phyloP scores from a whole-genome alignment of 2,329 filamentous ascomycete species.

The Arthroderma uncinatum region DNA sequence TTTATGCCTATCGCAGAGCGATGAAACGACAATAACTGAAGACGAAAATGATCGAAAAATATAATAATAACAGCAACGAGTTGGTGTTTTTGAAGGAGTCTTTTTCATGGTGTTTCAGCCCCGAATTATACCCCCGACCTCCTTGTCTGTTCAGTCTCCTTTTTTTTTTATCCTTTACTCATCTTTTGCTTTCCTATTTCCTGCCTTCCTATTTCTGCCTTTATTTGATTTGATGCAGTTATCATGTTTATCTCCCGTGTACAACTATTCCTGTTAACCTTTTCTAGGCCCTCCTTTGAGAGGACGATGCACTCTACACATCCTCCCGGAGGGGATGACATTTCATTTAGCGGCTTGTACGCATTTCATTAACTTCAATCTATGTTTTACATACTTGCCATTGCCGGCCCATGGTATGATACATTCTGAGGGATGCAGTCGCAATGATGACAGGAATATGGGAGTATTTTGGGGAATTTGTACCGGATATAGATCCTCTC shows the following conservation, averaged over 20 bases:
- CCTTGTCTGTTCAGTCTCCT: background rate
- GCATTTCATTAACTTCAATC: background rate
- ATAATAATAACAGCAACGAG: background rate
- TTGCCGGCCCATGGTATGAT: background rate
- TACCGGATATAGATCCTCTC: background rate
- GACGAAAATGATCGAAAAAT: background rate
- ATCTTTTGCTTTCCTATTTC: background rate
- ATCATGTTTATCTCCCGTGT: background rate
- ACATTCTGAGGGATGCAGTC: background rate
- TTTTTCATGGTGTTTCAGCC: background rate
- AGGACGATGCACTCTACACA: background rate
- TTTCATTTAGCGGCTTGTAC: background rate
- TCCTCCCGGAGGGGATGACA: background rate
- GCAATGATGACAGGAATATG: background rate
- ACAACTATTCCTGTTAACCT: background rate
- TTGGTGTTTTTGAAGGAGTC: background rate
- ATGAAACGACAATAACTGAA: background rate
- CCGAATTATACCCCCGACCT: background rate
- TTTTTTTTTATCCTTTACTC: background rate
- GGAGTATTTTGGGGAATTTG: background rate
- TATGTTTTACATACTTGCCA: too few species aligned
- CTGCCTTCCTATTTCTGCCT: background rate
- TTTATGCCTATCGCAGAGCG: conserved; percentile 3
- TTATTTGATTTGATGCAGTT: background rate
- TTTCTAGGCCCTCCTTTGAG: background rate